Conservation (phyloP, 768 basidiomycete genomes). For the Amylocystis lapponica region DNA sequence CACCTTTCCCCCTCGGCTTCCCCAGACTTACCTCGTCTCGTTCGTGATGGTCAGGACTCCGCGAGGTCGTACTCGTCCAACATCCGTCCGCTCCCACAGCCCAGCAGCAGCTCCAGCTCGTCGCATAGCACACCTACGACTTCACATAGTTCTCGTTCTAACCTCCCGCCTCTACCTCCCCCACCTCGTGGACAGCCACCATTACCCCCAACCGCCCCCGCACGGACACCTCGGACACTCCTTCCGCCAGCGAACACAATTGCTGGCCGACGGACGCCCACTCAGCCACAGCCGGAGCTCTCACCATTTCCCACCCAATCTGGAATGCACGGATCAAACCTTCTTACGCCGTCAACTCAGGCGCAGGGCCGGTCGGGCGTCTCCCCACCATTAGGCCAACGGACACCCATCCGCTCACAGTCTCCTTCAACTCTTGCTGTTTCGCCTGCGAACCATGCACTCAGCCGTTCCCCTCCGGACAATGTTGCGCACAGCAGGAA, state of each 20-base stretch:
- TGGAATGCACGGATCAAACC: slow-evolving; percentile 25
- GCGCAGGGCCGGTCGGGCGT: slow-evolving; percentile 38
- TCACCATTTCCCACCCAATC: slow-evolving; percentile 31
- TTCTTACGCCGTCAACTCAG: slow-evolving; percentile 21
- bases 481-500: slow-evolving; percentile 42
- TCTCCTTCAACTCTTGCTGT: too few species aligned
- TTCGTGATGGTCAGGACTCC: slow-evolving; percentile 59
- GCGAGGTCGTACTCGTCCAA: slow-evolving; percentile 28
- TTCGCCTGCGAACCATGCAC: too few species aligned
- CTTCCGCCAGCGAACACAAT: slow-evolving; percentile 13
- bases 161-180: slow-evolving; percentile 64
- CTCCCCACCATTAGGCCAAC: slow-evolving; percentile 43
- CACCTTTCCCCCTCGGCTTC: slow-evolving; percentile 59
- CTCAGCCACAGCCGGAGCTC: slow-evolving; percentile 48
- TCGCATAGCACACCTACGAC: slow-evolving; percentile 31
- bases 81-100: slow-evolving; percentile 47
- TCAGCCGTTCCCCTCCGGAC: slow-evolving; percentile 7
- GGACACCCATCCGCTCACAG: slow-evolving; percentile 26
- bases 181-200: slow-evolving; percentile 59
- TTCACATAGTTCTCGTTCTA: slow-evolving; percentile 34
- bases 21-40: slow-evolving; percentile 65
- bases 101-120: slow-evolving; percentile 24
- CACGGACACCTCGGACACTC: slow-evolving; percentile 22
- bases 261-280: slow-evolving; percentile 48
- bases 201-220: slow-evolving; percentile 31